A percentile compares a stretch with the other conserved stretches of the same genome.
These are phyloP conservation scores for Macrolepiota fuliginosa DNA, from an alignment of 768 basidiomycete genomes.

Conservation along the genomic window DNA sequence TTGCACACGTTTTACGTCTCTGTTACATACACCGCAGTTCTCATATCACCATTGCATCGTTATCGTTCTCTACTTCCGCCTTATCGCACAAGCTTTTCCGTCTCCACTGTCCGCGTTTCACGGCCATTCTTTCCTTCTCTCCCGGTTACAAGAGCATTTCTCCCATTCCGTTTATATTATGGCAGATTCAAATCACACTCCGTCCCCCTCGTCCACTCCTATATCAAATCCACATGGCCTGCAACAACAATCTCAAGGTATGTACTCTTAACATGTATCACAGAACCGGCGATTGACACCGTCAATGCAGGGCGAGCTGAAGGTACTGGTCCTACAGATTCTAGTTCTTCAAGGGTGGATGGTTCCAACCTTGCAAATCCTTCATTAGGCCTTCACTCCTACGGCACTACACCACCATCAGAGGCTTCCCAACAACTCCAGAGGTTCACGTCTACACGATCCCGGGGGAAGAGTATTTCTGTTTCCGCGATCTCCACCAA, in stretches of 20 bases:
- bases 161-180: conserved; percentile 1
- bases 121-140: not conserved
- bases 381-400: not conserved
- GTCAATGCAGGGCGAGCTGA: not conserved
- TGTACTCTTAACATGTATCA: not conserved
- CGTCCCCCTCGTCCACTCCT: not conserved
- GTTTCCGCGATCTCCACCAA: not conserved
- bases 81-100: conserved; percentile 6
- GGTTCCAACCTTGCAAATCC: not conserved
- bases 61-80: not conserved
- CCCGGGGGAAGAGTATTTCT: conserved; percentile 1
- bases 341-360: not conserved
- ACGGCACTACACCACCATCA: not conserved
- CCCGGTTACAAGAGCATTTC: not conserved
- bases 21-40: not conserved
- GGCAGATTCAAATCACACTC: not conserved
- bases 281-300: not conserved
- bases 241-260: not conserved
- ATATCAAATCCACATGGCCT: not conserved
- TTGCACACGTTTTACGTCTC: conserved; percentile 1
- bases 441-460: not conserved
- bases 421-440: not conserved
- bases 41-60: not conserved
- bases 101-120: not conserved
- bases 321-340: not conserved